phyloP scores from a whole-genome alignment of 768 basidiomycete species.

The Hypsizygus marmoreus region DNA sequence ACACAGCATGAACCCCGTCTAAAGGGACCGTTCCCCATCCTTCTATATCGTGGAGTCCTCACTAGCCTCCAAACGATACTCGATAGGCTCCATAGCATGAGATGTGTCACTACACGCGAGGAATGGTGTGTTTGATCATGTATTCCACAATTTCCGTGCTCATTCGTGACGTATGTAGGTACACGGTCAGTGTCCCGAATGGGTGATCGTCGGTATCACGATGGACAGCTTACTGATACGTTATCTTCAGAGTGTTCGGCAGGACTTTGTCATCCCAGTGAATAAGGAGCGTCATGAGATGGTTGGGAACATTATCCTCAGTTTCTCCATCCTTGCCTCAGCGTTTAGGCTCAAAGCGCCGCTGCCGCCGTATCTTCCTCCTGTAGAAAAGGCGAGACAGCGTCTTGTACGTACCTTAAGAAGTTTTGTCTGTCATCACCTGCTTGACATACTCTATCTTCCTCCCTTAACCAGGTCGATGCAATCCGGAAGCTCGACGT shows the following conservation, averaged over 20 bases:
- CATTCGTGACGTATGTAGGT: constrained; percentile 48
- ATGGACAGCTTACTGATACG: constrained; percentile 1
- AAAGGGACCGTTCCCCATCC: constrained; percentile 92
- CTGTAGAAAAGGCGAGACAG: constrained; percentile 82
- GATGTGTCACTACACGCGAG: constrained; percentile 93
- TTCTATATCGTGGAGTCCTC: constrained; percentile 81
- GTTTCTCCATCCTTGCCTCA: constrained; percentile 77
- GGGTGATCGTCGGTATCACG: not conserved
- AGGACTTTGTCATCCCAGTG: constrained; percentile 90
- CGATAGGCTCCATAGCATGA: constrained; percentile 92
- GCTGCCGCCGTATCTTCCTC: constrained; percentile 94
- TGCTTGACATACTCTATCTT: not conserved
- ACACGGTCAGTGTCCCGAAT: constrained; percentile 53
- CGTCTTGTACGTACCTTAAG: constrained; percentile 55
- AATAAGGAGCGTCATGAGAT: constrained; percentile 89
- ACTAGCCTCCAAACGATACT: constrained; percentile 83
- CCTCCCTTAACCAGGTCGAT: constrained; percentile 53
- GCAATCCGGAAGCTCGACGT: constrained; percentile 86
- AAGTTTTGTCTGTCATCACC: not conserved
- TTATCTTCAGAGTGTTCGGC: constrained; percentile 63
- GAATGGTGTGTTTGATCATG: constrained; percentile 67
- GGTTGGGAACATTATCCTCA: constrained; percentile 93
- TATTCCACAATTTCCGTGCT: constrained; percentile 8
- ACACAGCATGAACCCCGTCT: constrained; percentile 92
- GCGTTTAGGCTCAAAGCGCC: constrained; percentile 87